phyloP scores from a whole-genome alignment of 106 monocot genomes.

The Posidonia australis region DNA sequence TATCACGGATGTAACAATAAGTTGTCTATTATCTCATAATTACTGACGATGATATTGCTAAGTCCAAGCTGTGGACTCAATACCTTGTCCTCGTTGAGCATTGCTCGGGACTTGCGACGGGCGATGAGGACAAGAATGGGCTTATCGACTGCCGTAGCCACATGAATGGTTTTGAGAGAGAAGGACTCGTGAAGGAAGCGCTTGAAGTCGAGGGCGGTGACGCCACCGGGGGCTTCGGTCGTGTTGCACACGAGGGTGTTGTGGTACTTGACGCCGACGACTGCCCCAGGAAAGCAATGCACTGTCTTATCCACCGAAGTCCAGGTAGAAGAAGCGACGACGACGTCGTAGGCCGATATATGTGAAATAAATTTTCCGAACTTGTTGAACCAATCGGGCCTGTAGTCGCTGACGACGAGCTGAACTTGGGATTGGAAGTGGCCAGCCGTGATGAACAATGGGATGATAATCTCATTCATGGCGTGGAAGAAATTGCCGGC shows the following conservation, averaged over 20 bases:
- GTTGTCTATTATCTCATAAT: too few relatives aligned
- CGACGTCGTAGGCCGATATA: too few relatives aligned
- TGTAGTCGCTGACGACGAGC: slow-evolving; percentile 20
- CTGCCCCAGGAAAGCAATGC: slow-evolving; percentile 29
- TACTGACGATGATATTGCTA: too few relatives aligned
- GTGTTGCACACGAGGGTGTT: slow-evolving; percentile 24
- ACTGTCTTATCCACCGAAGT: background rate
- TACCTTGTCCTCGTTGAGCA: slow-evolving; percentile 44
- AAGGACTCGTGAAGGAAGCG: slow-evolving; percentile 15
- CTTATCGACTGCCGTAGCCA: background rate
- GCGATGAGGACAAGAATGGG: slow-evolving; percentile 43
- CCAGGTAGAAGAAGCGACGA: background rate
- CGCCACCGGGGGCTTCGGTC: slow-evolving; percentile 8
- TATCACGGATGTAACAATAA: too few relatives aligned
- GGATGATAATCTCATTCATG: slow-evolving; percentile 33
- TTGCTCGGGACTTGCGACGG: slow-evolving; percentile 28
- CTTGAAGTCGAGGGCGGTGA: slow-evolving; percentile 28
- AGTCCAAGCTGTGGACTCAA: too few relatives aligned
- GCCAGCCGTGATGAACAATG: too few relatives aligned
- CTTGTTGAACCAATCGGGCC: slow-evolving; percentile 24
- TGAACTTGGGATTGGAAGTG: too few relatives aligned
- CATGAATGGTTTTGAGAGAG: background rate
- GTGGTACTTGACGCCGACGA: too few relatives aligned
- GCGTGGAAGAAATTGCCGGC: slow-evolving; percentile 47
- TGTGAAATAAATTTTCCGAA: too few relatives aligned